Conservation (phyloP, 2,329 filamentous ascomycete genomes). For the Colletotrichum sp. region DNA sequence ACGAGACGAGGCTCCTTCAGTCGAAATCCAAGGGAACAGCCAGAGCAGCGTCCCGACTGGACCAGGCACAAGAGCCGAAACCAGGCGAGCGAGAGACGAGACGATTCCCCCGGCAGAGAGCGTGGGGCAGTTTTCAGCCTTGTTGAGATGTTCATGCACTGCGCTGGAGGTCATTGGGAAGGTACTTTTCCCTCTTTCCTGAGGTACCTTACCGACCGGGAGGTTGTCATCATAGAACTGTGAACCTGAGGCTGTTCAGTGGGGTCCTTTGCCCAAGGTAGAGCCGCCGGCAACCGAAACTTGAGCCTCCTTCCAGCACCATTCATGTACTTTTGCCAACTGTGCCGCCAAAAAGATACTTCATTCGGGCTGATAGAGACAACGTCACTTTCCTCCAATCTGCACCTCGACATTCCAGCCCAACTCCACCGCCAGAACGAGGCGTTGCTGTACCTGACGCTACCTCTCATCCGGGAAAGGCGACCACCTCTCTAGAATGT, state of each 20-base stretch:
- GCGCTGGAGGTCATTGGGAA: not conserved
- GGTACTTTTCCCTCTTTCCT: not conserved
- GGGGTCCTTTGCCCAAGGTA: not conserved
- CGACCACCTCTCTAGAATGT: not conserved
- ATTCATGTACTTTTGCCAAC: not conserved
- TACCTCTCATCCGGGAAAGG: not conserved
- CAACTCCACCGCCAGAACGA: not conserved
- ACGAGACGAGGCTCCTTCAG: not conserved
- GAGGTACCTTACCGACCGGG: not conserved
- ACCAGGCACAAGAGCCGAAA: not conserved
- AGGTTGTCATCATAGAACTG: not conserved
- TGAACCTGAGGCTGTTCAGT: not conserved
- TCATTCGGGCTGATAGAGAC: no score
- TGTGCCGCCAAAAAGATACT: not conserved
- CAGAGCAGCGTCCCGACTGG: not conserved
- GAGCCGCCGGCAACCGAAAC: not conserved
- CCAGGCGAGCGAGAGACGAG: slow-evolving; percentile 5
- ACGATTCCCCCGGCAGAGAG: slow-evolving; percentile 1
- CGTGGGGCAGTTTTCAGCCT: not conserved
- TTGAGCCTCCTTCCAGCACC: not conserved
- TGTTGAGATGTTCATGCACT: slow-evolving; percentile 9
- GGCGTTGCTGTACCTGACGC: slow-evolving; percentile 10
- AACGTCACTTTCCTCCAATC: not conserved
- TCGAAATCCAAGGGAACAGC: not conserved
- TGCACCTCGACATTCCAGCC: not conserved